phyloP scores from a whole-genome alignment of 192 early-diverging fungal genomes.

The Helicostylum pulchrum region DNA sequence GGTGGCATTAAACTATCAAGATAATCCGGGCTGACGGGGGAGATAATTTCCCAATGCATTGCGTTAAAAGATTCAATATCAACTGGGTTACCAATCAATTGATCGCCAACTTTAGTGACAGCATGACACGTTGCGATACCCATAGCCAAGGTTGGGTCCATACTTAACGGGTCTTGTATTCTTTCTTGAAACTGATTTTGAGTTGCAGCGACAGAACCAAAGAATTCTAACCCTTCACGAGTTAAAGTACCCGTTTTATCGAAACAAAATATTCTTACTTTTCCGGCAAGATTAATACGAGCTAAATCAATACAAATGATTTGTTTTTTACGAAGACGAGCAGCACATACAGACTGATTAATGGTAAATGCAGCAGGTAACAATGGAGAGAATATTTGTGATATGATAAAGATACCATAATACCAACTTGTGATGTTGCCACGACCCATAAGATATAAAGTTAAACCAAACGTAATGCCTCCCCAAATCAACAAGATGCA shows the following conservation, averaged over 20 bases:
- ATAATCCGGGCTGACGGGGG: conserved; percentile 22
- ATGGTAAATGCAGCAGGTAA: conserved; percentile 72
- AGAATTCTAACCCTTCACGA: conserved; percentile 66
- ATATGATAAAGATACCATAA: conserved; percentile 72
- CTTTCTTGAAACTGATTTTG: conserved; percentile 20
- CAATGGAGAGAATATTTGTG: conserved; percentile 66
- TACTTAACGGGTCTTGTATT: conserved; percentile 20
- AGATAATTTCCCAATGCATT: conserved; percentile 48
- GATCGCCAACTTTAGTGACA: conserved; percentile 52
- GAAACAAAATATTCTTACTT: conserved; percentile 72
- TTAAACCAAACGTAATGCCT: conserved; percentile 50
- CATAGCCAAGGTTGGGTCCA: conserved; percentile 31
- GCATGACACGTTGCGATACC: conserved; percentile 65
- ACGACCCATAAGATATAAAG: conserved; percentile 56
- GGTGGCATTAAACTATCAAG: conserved; percentile 54
- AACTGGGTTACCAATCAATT: conserved; percentile 69
- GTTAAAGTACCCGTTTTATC: conserved; percentile 84
- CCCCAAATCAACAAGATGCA: conserved; percentile 64
- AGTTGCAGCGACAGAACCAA: conserved; percentile 23
- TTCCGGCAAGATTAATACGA: conserved; percentile 71
- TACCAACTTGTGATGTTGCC: conserved; percentile 65
- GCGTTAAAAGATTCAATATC: conserved; percentile 77
- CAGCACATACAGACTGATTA: conserved; percentile 67
- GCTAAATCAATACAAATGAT: conserved; percentile 71
- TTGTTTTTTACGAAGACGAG: conserved; percentile 54